Percentiles rank a stretch among this genome's conserved stretches.
Evolutionary conservation across 1,284 basidiomycete species (phyloP).

Genomic region (Cryptococcus sp.): DNA sequence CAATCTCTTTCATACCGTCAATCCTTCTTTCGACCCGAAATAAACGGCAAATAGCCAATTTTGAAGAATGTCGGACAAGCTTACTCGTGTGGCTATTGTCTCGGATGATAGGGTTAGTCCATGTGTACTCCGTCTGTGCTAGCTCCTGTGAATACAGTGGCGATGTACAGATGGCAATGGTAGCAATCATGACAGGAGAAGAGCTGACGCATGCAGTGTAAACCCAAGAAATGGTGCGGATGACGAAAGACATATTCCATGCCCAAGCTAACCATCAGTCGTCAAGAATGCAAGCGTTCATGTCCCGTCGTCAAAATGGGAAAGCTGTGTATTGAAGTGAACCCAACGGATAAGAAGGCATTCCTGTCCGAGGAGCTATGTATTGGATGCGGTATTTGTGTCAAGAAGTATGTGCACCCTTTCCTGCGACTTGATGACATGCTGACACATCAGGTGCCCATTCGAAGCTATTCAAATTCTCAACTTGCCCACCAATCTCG

Average conservation of each 20-base stretch:
- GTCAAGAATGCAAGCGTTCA: constrained; percentile 58
- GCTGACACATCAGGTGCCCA: constrained; percentile 64
- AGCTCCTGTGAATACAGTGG: not conserved
- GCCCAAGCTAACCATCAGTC: constrained; percentile 18
- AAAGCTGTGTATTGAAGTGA: constrained; percentile 96
- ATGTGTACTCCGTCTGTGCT: not conserved
- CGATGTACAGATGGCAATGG: not conserved
- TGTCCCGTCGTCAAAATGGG: constrained; percentile 99
- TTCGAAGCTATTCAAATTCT: constrained; percentile 97
- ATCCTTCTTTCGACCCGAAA: too few species aligned
- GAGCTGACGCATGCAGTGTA: constrained; percentile 56
- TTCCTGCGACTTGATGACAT: not conserved
- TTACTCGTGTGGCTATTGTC: constrained; percentile 92
- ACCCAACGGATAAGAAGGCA: constrained; percentile 86
- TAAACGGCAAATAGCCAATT: not conserved
- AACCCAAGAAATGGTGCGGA: constrained; percentile 64
- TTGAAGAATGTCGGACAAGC: constrained; percentile 62
- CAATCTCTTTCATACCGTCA: not conserved
- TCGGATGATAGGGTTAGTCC: constrained; percentile 64
- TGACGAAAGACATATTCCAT: not conserved
- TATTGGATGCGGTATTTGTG: constrained; percentile 97
- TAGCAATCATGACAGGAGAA: too few species aligned
- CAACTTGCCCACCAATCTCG: constrained; percentile 92
- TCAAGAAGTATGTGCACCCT: constrained; percentile 75
- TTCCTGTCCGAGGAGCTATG: constrained; percentile 96